phyloP scores from a whole-genome alignment of 139 green algal species.

The Spirogloea muscicola region DNA sequence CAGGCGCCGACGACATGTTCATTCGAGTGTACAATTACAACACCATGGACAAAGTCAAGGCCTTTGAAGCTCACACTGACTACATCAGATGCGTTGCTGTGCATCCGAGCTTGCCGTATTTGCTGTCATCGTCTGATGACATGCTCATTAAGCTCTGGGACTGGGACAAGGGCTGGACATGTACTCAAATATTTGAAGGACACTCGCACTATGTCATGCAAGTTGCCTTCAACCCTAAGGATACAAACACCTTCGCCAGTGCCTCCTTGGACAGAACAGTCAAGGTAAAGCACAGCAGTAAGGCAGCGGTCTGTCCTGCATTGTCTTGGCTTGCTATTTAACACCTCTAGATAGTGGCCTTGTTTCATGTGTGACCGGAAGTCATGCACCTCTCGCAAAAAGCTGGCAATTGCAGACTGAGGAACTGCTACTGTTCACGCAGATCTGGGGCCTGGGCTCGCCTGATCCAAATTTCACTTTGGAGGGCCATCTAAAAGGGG shows the following conservation, averaged over 20 bases:
- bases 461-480: constrained; percentile 95
- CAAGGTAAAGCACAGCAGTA: too few species aligned
- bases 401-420: too few species aligned
- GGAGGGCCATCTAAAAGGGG: constrained; percentile 97
- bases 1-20: constrained; percentile 92
- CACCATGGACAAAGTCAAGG: constrained; percentile 93
- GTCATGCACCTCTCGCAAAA: too few species aligned
- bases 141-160: constrained; percentile 99
- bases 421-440: too few species aligned
- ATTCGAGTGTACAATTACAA: constrained; percentile 99
- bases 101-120: constrained; percentile 85
- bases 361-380: too few species aligned
- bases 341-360: too few species aligned
- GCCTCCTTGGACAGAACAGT: constrained; percentile 94
- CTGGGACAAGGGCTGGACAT: constrained; percentile 93
- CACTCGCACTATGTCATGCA: constrained; percentile 99
- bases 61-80: constrained; percentile 97
- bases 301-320: too few species aligned
- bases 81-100: constrained; percentile 96
- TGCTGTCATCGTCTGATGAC: constrained; percentile 94
- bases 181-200: constrained; percentile 94
- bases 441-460: constrained; percentile 81
- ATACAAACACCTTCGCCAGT: constrained; percentile 98
- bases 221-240: constrained; percentile 97
- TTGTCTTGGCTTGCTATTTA: too few species aligned